Conservation (phyloP, 257 asterid genomes). For the Marsdenia floribunda region DNA sequence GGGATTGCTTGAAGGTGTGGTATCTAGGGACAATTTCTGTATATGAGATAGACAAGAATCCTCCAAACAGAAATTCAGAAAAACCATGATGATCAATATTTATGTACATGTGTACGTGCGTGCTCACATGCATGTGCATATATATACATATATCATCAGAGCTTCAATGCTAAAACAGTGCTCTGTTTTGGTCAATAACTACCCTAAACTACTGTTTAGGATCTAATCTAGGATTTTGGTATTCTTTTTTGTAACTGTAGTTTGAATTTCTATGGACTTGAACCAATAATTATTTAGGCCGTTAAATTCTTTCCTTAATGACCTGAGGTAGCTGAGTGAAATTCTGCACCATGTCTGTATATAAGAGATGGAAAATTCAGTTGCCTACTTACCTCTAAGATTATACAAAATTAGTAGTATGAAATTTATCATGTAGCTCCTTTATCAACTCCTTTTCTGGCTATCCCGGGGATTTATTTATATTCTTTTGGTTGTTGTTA, state of each 20-base stretch:
- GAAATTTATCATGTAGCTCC: background rate
- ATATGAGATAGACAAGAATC: background rate
- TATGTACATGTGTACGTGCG: no score
- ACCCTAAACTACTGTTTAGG: background rate
- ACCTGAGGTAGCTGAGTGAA: background rate
- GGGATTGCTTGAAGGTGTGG: background rate
- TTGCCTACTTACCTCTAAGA: background rate
- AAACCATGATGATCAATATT: background rate
- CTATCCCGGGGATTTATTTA: background rate
- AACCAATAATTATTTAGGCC: background rate
- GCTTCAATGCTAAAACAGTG: background rate
- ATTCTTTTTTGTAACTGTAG: background rate
- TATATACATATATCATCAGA: background rate
- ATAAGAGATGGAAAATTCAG: background rate
- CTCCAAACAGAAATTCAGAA: background rate
- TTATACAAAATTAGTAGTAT: background rate
- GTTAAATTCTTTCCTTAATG: background rate
- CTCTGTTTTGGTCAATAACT: background rate
- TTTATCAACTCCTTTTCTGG: background rate
- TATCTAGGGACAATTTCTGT: background rate
- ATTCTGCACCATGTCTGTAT: background rate
- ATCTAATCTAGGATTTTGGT: background rate
- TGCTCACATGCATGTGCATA: no score
- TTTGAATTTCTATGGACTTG: background rate
- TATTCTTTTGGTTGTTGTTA: background rate